A percentile compares a stretch with the other conserved stretches of the same genome.
Evolutionary conservation across 2,329 filamentous ascomycete genomes (phyloP).

Genomic region (Penicillium crustosum): DNA sequence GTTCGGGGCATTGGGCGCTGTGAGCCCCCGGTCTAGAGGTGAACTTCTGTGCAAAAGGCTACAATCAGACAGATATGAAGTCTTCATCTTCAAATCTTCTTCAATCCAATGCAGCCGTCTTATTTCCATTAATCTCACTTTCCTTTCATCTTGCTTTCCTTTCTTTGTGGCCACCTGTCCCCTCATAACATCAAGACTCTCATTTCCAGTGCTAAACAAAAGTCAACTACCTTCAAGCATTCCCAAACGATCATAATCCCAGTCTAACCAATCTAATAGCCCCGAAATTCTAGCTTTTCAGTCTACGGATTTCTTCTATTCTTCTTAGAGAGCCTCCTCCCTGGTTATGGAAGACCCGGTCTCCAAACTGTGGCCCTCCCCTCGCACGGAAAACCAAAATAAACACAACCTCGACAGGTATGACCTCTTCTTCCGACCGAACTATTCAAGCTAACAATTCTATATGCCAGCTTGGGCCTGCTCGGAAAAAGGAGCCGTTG

Average conservation of each 20-base stretch:
- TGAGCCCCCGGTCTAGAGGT: not conserved
- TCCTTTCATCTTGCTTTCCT: not conserved
- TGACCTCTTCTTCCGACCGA: no score
- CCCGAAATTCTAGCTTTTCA: not conserved
- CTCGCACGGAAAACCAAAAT: not conserved
- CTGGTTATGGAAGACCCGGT: not conserved
- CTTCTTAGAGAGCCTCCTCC: not conserved
- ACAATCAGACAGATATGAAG: no score
- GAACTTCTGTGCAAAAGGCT: not conserved
- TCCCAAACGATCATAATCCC: not conserved
- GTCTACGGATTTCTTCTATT: not conserved
- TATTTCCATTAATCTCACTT: not conserved
- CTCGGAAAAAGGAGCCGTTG: no score
- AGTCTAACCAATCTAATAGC: not conserved
- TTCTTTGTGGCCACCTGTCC: not conserved
- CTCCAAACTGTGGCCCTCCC: no score
- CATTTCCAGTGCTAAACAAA: not conserved
- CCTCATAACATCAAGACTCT: not conserved
- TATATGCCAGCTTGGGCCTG: no score
- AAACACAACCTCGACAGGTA: not conserved
- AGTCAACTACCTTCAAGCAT: not conserved
- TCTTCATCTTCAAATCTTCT: not conserved
- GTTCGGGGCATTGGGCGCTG: not conserved
- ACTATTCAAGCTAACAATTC: no score
- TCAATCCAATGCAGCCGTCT: not conserved